A percentile compares a stretch with the other conserved stretches of the same genome.
phyloP scores from a whole-genome alignment of 108 stramenopile genomes.

The Aureococcus anophagefferens region DNA sequence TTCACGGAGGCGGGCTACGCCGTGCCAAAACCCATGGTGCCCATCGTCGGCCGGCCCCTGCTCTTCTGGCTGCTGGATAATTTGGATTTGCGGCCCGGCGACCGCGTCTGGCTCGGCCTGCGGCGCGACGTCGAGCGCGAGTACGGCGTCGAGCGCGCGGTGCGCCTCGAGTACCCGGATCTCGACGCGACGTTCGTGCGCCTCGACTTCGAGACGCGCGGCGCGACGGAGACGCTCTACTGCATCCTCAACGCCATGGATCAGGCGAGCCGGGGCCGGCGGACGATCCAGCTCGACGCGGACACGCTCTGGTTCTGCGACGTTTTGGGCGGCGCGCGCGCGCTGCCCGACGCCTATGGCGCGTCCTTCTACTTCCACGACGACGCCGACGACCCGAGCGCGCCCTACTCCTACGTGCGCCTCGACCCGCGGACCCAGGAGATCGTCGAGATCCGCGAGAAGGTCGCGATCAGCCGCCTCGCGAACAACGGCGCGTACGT shows the following conservation, averaged over 20 bases:
- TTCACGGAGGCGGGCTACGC: conserved; percentile 19
- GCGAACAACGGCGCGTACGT: conserved; percentile 23
- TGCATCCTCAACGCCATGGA: conserved; percentile 23
- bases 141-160: conserved; percentile 5
- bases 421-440: conserved; percentile 14
- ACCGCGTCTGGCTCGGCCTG: conserved; percentile 13
- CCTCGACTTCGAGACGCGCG: conserved; percentile 21
- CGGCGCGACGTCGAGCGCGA: conserved; percentile 3
- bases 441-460: conserved; percentile 18
- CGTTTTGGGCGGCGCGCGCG: conserved; percentile 15
- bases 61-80: conserved; percentile 21
- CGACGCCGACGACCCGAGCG: conserved; percentile 12
- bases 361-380: conserved; percentile 21
- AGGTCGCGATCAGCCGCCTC: conserved; percentile 17
- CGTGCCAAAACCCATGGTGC: conserved; percentile 17
- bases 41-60: conserved; percentile 25
- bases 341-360: conserved; percentile 6
- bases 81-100: conserved; percentile 1
- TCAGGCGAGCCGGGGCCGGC: not conserved
- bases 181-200: conserved; percentile 12
- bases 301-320: conserved; percentile 25
- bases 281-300: conserved; percentile 19
- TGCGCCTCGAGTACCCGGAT: conserved; percentile 12
- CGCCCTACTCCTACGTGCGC: conserved; percentile 13
- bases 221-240: conserved; percentile 18